Percentiles rank a stretch among this genome's conserved stretches.
phyloP scores from a whole-genome alignment of 2,329 filamentous ascomycete genomes.

The Tolypocladium ophioglossoides region DNA sequence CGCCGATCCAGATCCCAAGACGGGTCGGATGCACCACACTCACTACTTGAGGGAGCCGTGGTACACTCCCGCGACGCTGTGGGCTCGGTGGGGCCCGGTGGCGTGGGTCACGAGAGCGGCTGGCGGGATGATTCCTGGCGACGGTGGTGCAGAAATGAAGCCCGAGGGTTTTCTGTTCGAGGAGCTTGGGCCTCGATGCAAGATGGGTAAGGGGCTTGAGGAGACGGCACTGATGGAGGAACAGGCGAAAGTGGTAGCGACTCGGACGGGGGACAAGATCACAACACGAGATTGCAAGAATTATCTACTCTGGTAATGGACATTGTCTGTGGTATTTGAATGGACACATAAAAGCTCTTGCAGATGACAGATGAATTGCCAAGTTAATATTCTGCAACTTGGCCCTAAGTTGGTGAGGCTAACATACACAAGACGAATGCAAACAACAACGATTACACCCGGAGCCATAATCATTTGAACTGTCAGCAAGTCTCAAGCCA shows the following conservation, averaged over 20 bases:
- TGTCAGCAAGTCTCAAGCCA: not conserved
- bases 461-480: not conserved
- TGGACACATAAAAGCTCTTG: not conserved
- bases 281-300: too few relatives aligned
- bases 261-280: conserved; percentile 12
- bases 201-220: conserved; percentile 40
- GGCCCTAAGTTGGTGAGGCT: not conserved
- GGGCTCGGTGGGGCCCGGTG: conserved; percentile 51
- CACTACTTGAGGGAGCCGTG: conserved; percentile 53
- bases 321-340: not conserved
- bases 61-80: conserved; percentile 49
- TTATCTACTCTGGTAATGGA: not conserved
- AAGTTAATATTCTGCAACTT: not conserved
- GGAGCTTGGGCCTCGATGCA: conserved; percentile 51
- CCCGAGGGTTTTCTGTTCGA: conserved; percentile 42
- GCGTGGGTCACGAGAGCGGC: conserved; percentile 35
- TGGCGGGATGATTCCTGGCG: conserved; percentile 36
- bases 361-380: not conserved
- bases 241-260: conserved; percentile 20
- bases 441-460: not conserved
- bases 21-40: conserved; percentile 38
- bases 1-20: conserved; percentile 37
- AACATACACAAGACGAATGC: not conserved
- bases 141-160: conserved; percentile 25
- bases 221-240: conserved; percentile 20